Percentiles rank a stretch among this genome's conserved stretches.
Evolutionary conservation across 2,329 filamentous ascomycete species (phyloP).

Genomic region (Alternaria viburni): DNA sequence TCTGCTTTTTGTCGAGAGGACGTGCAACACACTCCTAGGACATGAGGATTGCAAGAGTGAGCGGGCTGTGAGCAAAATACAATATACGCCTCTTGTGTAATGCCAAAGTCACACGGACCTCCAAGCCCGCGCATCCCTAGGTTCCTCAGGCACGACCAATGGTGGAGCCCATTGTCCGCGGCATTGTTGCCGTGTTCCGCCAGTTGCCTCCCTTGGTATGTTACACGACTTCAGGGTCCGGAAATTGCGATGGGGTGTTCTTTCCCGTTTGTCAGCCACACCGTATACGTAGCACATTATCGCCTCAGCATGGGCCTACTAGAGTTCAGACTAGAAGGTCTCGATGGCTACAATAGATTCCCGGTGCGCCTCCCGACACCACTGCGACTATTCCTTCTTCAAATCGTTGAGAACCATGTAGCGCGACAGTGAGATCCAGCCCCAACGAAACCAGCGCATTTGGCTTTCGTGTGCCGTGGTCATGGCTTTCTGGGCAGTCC

Average conservation of each 20-base stretch:
- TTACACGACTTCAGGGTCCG: neutral
- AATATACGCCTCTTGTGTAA: conserved; percentile 7
- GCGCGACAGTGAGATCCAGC: conserved; percentile 87
- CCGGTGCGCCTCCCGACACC: neutral
- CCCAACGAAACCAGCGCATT: conserved; percentile 98
- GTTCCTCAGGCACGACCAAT: neutral
- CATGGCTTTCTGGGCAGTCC: conserved; percentile 84
- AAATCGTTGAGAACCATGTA: conserved; percentile 98
- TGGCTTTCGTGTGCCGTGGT: conserved; percentile 88
- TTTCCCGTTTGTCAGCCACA: neutral
- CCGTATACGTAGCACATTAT: neutral
- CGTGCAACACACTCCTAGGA: neutral
- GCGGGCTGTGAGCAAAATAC: neutral
- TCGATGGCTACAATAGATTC: neutral
- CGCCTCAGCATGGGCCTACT: neutral
- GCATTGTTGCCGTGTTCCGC: conserved; percentile 14
- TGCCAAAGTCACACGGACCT: conserved; percentile 14
- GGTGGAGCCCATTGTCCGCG: conserved; percentile 10
- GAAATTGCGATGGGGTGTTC: conserved; percentile 1
- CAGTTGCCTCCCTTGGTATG: conserved; percentile 14
- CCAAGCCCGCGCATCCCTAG: conserved; percentile 8
- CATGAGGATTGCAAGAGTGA: neutral
- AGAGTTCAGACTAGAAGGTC: neutral
- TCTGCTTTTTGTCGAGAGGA: neutral
- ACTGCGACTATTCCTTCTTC: conserved; percentile 59